A percentile compares a stretch with the other conserved stretches of the same genome.
Conservation (phyloP, 2,329 filamentous ascomycete species). For the Fusarium nanum region DNA sequence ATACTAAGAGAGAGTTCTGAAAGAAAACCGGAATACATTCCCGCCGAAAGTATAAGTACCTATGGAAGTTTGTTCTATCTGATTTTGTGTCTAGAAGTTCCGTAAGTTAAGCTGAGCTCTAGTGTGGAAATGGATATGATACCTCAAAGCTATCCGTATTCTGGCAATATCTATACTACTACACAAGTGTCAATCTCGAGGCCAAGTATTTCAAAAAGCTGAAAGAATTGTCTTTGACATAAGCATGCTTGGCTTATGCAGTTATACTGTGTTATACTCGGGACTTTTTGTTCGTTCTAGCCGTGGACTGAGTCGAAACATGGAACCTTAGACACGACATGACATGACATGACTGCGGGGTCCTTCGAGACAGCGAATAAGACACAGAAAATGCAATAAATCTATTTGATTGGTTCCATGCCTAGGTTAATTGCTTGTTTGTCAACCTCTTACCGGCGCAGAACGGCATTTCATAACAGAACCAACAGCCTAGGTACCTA, state of each 20-base stretch:
- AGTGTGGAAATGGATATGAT: conserved; percentile 13
- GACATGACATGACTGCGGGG: conserved; percentile 34
- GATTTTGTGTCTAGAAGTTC: background rate
- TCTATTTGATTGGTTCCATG: conserved; percentile 9
- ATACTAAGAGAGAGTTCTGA: background rate
- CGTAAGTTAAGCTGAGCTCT: conserved; percentile 19
- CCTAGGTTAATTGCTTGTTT: background rate
- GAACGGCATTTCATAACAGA: background rate
- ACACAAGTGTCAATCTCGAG: background rate
- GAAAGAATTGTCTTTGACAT: background rate
- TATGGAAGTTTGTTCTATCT: background rate
- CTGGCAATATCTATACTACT: background rate
- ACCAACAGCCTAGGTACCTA: background rate
- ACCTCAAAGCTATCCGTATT: background rate
- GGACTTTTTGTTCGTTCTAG: background rate
- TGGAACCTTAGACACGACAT: background rate
- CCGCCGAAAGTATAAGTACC: background rate
- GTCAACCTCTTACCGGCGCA: background rate
- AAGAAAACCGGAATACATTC: conserved; percentile 3
- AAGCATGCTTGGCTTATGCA: background rate
- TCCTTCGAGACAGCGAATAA: conserved; percentile 20
- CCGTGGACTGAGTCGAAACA: background rate
- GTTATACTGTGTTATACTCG: background rate
- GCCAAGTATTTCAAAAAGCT: background rate
- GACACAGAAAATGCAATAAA: background rate